These are phyloP conservation scores for Annona squamosa DNA, from an alignment of 164 flowering plant genomes.

Conservation along the genomic window DNA sequence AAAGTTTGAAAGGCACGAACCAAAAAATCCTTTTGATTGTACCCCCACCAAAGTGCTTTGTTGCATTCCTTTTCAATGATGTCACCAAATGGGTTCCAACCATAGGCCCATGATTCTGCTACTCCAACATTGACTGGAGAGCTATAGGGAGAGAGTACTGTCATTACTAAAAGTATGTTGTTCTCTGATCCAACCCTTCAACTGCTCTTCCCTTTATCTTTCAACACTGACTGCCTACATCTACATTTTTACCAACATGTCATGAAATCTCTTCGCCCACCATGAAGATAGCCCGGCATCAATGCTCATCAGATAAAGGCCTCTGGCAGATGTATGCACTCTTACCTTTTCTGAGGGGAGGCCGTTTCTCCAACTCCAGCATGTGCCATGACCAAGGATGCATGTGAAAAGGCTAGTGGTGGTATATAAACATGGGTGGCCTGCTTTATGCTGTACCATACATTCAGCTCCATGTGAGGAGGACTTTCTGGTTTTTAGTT, in stretches of 20 bases:
- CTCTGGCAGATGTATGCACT: no score
- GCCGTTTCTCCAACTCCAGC: no score
- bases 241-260: not conserved
- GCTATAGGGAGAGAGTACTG: not conserved
- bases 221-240: not conserved
- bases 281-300: not conserved
- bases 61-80: not conserved
- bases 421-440: no score
- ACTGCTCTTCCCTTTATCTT: not conserved
- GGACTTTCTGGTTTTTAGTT: no score
- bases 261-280: not conserved
- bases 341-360: no score
- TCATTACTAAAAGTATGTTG: not conserved
- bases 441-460: no score
- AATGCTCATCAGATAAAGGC: no score
- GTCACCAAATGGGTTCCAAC: not conserved
- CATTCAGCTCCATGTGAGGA: no score
- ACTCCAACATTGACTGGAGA: not conserved
- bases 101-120: not conserved
- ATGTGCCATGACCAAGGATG: no score
- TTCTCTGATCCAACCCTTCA: not conserved
- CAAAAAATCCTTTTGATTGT: not conserved
- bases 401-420: no score
- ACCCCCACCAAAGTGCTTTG: not conserved
- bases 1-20: not conserved